Evolutionary conservation across 2,329 filamentous ascomycete species (phyloP), one percentile per base, ranked within the genome.

Genomic region (Mariannaea sp.): DNA sequence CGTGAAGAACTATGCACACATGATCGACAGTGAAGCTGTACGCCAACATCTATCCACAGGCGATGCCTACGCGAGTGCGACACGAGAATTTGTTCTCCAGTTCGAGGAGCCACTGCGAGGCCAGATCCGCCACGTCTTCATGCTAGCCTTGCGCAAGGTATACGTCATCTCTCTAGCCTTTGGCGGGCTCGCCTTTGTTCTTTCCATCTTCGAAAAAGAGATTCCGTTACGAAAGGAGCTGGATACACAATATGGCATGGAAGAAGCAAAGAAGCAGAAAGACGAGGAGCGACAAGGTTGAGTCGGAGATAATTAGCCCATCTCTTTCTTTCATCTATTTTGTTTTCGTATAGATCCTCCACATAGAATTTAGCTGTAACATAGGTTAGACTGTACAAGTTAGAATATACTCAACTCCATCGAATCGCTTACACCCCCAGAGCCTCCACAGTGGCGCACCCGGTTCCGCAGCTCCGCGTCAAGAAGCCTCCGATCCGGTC

Each of bases 181-280:
- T 24, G 43, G 57, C 0, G 64, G 58, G 0, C 9, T 64, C 12
- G 59, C 54, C 0, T 61, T 68, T 16, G 7, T 68, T 1, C 39
- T 70, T 1, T 52, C 63, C 3, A 10, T 68, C 9, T 57, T 69
- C 24, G 68, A 69, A 36, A 59, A 59, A 36, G 57, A 69, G 9
- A 39, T 70, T 6, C 41, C 58, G 1, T 36, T 71, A 8, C 51
- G 68, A 2, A 60, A 59, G 16, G 62, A 66, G 5, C 47, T 70
- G 13, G 60, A 70, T 13, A 70, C 67, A 0, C 50, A 68, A 22
- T 70, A 58, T 43, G 67, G 68, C 2, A 33, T 70, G 8, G 58
- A 67, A 32, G 46, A 60, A n/a, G 53, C 26, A 7, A 2, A 9
- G 1, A 36, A 55, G 38, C n/a, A 20, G 14, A 52, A 50, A 30